Base-by-base conservation (phyloP, 1,284 basidiomycete species). In the Boletus sp. region DNA sequence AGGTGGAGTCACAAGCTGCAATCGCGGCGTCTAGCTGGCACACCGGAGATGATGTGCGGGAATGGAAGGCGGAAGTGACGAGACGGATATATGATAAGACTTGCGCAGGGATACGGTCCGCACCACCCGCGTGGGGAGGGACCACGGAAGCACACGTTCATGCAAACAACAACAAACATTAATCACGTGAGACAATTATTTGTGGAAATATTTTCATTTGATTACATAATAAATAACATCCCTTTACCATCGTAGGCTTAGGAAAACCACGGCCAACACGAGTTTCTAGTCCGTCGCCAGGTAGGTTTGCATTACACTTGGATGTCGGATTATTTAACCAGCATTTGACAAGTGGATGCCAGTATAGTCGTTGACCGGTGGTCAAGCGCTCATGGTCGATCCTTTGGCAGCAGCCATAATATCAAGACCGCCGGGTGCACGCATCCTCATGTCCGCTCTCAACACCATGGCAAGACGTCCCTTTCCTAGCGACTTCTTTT, bases 401-500 rank as follows among this genome's bases (percentile, higher is more conserved):
- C 64, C 66, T 56, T 60, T 72, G 57, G 64, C 62, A 41, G 62
- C 67, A 29, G 67, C 61, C 60, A 54, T 71, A 50, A 37, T 65
- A 57, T 57, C 69, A 22, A 61, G 59, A 49, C 52, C 61, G 45
- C 55, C 60, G n/a, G 53, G 55, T 46, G 53, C 48, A 42, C 61
- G 57, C 52, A 37, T 65, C 49, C 53, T 73, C 53, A 69, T 61
- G 58, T 48, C 60, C 20, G 60, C 60, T 56, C 54, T 73, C 31
- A 43, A 47, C 35, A 44, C 60, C 42, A 74, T 75, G 59, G 60
- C 65, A 47, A 67, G 67, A 51, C 66, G 69, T 27, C 61, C 69
- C 15, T 62, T 77, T 49, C 73, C 74, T 9, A 60, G 74, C 18
- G 78, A 83, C 64, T 84, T 84, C 71, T 84, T 85, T 64, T 80